A percentile compares a stretch with the other conserved stretches of the same genome.
Evolutionary conservation across 2,329 filamentous ascomycete species (phyloP).

Genomic region (Corinectria fuckeliana): DNA sequence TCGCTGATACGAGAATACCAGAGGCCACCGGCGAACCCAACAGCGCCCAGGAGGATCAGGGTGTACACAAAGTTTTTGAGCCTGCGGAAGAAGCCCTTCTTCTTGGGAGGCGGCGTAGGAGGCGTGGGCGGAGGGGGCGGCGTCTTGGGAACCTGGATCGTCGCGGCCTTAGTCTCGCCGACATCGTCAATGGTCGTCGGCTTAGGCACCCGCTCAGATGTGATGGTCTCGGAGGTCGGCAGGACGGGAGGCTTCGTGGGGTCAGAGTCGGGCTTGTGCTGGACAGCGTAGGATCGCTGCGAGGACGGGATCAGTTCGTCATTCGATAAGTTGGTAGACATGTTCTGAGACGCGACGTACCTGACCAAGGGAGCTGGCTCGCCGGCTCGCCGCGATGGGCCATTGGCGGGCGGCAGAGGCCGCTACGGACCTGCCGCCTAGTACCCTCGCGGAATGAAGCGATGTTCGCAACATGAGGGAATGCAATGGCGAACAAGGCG

Average conservation of each 20-base stretch:
- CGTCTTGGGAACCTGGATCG: slow-evolving; percentile 47
- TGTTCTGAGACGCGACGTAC: slow-evolving; percentile 46
- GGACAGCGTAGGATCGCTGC: slow-evolving; percentile 64
- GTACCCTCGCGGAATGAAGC: slow-evolving; percentile 67
- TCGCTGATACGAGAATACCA: slow-evolving; percentile 94
- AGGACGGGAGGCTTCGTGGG: slow-evolving; percentile 58
- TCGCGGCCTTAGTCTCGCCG: slow-evolving; percentile 46
- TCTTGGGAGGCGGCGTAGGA: slow-evolving; percentile 50
- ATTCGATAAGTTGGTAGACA: slow-evolving; percentile 40
- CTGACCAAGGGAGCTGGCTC: slow-evolving; percentile 39
- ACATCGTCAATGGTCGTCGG: slow-evolving; percentile 46
- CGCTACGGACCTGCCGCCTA: slow-evolving; percentile 61
- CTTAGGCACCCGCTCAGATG: slow-evolving; percentile 53
- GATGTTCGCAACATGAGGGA: slow-evolving; percentile 73
- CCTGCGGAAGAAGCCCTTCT: slow-evolving; percentile 73
- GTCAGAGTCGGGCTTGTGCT: slow-evolving; percentile 57
- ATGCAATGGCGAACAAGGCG: slow-evolving; percentile 53
- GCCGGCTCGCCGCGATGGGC: slow-evolving; percentile 51
- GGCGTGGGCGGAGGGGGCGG: slow-evolving; percentile 41
- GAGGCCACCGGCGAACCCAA: slow-evolving; percentile 86
- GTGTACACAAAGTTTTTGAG: slow-evolving; percentile 81
- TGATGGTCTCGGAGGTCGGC: slow-evolving; percentile 60
- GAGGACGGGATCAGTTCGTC: slow-evolving; percentile 41
- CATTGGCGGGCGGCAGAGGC: slow-evolving; percentile 65
- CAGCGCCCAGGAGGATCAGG: slow-evolving; percentile 74